Percentiles rank a stretch among this genome's conserved stretches.
phyloP scores from a whole-genome alignment of 768 basidiomycete genomes.

The Suillus bovinus region DNA sequence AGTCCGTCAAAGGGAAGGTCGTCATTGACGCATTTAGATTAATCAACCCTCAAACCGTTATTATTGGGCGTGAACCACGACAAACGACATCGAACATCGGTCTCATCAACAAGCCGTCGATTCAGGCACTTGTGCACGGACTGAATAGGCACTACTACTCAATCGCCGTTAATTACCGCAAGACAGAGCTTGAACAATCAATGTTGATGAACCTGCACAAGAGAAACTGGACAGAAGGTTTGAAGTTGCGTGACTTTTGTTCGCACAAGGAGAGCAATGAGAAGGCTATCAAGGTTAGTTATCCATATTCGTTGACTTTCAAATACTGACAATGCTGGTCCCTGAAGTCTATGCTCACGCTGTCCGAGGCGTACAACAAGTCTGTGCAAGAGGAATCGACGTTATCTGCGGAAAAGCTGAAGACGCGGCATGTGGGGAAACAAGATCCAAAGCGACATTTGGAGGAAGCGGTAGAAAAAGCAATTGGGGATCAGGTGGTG shows the following conservation, averaged over 20 bases:
- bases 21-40: constrained; percentile 99
- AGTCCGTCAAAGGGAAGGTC: constrained; percentile 98
- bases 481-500: constrained; percentile 96
- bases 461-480: constrained; percentile 96
- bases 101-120: constrained; percentile 98
- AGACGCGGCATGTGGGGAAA: constrained; percentile 96
- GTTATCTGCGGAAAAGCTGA: constrained; percentile 89
- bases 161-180: constrained; percentile 96
- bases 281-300: constrained; percentile 86
- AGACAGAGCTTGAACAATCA: constrained; percentile 96
- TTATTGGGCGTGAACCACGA: constrained; percentile 90
- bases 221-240: constrained; percentile 97
- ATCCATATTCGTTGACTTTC: constrained; percentile 17
- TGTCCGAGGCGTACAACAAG: constrained; percentile 95
- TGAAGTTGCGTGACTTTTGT: constrained; percentile 90
- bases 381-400: constrained; percentile 98
- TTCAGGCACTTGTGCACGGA: constrained; percentile 97
- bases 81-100: constrained; percentile 99
- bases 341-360: constrained; percentile 82
- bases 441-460: constrained; percentile 98
- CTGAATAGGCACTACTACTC: constrained; percentile 98
- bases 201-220: constrained; percentile 99
- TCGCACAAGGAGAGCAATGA: constrained; percentile 88
- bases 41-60: constrained; percentile 88
- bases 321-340: constrained; percentile 20